Conservation (phyloP, 2,329 filamentous ascomycete genomes). For the Talaromyces marneffei region DNA sequence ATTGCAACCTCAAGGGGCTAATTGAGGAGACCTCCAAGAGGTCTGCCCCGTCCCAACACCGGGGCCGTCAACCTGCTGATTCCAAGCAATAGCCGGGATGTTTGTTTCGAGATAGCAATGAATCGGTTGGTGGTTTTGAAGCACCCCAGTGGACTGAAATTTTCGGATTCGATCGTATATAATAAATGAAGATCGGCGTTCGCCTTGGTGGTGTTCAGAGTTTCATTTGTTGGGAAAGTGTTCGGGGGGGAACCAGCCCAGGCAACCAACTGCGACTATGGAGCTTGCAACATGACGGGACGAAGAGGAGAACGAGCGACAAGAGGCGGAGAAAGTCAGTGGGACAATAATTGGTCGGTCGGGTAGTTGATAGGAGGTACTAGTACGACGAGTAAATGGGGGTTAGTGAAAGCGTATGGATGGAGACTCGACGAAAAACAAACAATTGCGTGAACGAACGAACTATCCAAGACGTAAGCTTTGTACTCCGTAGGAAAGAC, state of each 20-base stretch:
- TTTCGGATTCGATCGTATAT: background rate
- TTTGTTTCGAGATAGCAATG: background rate
- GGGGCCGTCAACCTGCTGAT: slow-evolving; percentile 31
- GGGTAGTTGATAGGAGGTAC: background rate
- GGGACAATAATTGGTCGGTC: background rate
- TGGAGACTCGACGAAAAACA: background rate
- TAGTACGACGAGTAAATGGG: too few relatives aligned
- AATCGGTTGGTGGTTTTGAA: background rate
- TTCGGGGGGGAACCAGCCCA: background rate
- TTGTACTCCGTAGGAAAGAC: background rate
- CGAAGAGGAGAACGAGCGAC: slow-evolving; percentile 1
- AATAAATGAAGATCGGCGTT: background rate
- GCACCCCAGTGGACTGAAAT: background rate
- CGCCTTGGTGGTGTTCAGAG: background rate
- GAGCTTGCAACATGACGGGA: slow-evolving; percentile 1
- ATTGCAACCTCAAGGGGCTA: slow-evolving; percentile 27
- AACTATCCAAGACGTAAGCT: background rate
- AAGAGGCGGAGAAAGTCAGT: background rate
- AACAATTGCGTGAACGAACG: background rate
- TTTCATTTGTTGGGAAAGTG: background rate
- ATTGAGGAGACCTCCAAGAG: slow-evolving; percentile 37
- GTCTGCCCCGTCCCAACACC: slow-evolving; percentile 34
- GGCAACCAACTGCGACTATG: background rate
- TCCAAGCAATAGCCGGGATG: background rate
- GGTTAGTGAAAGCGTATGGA: background rate